Evolutionary conservation across 176 grass and related monocot genomes (phyloP).

Genomic region (Avena eriantha): DNA sequence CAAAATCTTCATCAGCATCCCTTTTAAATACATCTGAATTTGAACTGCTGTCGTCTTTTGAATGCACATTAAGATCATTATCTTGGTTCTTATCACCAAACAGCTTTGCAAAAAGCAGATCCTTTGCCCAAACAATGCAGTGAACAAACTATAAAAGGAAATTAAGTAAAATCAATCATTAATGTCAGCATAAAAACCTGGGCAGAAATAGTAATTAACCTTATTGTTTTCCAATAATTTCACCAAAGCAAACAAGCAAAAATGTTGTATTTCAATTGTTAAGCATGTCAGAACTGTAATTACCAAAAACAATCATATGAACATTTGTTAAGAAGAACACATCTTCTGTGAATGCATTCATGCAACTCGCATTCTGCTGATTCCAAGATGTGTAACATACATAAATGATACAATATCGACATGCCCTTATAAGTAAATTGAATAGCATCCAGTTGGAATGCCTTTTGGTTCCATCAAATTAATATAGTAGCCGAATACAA

Average conservation of each 20-base stretch:
- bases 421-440: slow-evolving; percentile 22
- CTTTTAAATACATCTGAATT: slow-evolving; percentile 77
- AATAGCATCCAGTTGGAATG: background rate
- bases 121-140: slow-evolving; percentile 99
- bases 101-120: slow-evolving; percentile 95
- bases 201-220: background rate
- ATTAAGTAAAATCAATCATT: slow-evolving; percentile 23
- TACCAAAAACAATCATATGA: background rate
- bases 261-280: background rate
- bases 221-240: background rate
- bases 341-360: slow-evolving; percentile 8
- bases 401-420: background rate
- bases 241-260: background rate
- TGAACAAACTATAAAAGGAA: slow-evolving; percentile 78
- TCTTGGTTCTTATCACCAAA: slow-evolving; percentile 96
- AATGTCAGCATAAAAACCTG: background rate
- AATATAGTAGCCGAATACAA: background rate
- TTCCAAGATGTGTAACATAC: slow-evolving; percentile 12
- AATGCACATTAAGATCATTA: slow-evolving; percentile 92
- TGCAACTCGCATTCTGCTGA: background rate
- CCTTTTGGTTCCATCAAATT: background rate
- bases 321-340: background rate
- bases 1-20: slow-evolving; percentile 61
- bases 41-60: slow-evolving; percentile 62
- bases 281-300: slow-evolving; percentile 1